These are phyloP conservation scores for Coemansia sp. DNA, from an alignment of 192 early-diverging fungal genomes.

Conservation along the genomic window DNA sequence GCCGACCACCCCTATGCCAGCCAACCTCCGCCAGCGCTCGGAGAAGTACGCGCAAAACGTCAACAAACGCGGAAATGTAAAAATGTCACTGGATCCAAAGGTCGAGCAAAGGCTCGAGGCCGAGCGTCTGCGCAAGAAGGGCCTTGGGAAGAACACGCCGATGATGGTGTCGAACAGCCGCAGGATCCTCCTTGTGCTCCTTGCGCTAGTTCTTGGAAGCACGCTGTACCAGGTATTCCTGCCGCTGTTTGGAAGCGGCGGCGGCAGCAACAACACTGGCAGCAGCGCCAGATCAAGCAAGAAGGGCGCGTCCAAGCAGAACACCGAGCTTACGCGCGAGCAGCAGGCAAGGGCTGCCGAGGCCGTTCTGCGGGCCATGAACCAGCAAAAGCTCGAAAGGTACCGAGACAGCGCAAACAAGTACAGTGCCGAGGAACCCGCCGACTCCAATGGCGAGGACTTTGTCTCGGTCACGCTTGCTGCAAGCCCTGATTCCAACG, in stretches of 20 bases:
- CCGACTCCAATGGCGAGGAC: slow-evolving; percentile 10
- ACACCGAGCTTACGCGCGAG: slow-evolving; percentile 31
- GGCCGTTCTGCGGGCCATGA: slow-evolving; percentile 39
- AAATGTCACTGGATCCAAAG: slow-evolving; percentile 36
- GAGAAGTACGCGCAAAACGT: slow-evolving; percentile 46
- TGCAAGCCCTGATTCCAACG: slow-evolving; percentile 1
- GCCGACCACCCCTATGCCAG: slow-evolving; percentile 45
- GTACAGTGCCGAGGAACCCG: slow-evolving; percentile 17
- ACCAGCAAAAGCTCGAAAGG: slow-evolving; percentile 26
- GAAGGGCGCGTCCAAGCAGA: slow-evolving; percentile 11
- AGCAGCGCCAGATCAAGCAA: background rate
- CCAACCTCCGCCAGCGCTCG: slow-evolving; percentile 40
- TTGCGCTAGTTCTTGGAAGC: slow-evolving; percentile 44
- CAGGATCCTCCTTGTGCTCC: slow-evolving; percentile 21
- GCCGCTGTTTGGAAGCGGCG: slow-evolving; percentile 31
- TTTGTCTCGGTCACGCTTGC: slow-evolving; percentile 4
- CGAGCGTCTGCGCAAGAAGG: slow-evolving; percentile 38
- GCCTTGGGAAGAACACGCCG: slow-evolving; percentile 17
- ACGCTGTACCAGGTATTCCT: slow-evolving; percentile 41
- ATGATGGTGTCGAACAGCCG: slow-evolving; percentile 18
- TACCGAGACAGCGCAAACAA: slow-evolving; percentile 36
- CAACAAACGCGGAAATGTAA: slow-evolving; percentile 39
- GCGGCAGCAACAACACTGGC: slow-evolving; percentile 2
- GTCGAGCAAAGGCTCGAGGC: slow-evolving; percentile 33
- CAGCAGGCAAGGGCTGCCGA: slow-evolving; percentile 47